A percentile compares a stretch with the other conserved stretches of the same genome.
Conservation (phyloP, 139 green algal species). For the Haematococcus lacustris region DNA sequence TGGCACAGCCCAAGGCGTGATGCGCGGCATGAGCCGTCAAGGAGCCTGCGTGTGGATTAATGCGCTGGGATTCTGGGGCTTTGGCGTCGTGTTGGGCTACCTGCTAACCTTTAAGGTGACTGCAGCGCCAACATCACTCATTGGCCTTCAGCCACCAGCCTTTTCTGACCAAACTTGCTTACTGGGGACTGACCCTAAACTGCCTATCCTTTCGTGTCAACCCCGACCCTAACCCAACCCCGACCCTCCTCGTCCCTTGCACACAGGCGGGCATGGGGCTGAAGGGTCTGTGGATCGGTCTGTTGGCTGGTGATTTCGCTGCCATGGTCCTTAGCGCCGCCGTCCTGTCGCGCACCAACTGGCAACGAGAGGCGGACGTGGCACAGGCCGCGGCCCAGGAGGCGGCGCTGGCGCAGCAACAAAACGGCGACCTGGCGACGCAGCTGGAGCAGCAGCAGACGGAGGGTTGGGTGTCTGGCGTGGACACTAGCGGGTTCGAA, state of each 20-base stretch:
- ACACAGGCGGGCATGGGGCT: constrained; percentile 16
- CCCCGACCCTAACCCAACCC: background rate
- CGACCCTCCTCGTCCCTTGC: background rate
- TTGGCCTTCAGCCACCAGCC: too few species aligned
- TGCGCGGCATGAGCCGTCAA: constrained; percentile 31
- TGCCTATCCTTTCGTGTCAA: background rate
- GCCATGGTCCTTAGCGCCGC: constrained; percentile 12
- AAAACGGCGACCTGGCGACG: background rate
- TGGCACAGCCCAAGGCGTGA: constrained; percentile 35
- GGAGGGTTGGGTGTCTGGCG: background rate
- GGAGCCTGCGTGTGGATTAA: constrained; percentile 26
- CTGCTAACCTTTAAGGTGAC: constrained; percentile 22
- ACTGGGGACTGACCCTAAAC: background rate
- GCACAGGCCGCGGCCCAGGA: background rate
- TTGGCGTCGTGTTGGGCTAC: constrained; percentile 26
- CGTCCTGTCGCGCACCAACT: background rate
- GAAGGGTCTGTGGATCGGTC: constrained; percentile 25
- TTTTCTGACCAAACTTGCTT: background rate
- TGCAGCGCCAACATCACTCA: background rate
- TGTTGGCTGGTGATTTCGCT: constrained; percentile 20
- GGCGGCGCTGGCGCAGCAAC: background rate
- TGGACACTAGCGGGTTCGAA: background rate
- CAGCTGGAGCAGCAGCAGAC: background rate
- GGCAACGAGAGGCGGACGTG: background rate
- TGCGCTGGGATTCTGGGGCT: constrained; percentile 31